Percentiles rank a stretch among this genome's conserved stretches.
Conservation (phyloP, 768 basidiomycete genomes). For the Agrocybe pediades region DNA sequence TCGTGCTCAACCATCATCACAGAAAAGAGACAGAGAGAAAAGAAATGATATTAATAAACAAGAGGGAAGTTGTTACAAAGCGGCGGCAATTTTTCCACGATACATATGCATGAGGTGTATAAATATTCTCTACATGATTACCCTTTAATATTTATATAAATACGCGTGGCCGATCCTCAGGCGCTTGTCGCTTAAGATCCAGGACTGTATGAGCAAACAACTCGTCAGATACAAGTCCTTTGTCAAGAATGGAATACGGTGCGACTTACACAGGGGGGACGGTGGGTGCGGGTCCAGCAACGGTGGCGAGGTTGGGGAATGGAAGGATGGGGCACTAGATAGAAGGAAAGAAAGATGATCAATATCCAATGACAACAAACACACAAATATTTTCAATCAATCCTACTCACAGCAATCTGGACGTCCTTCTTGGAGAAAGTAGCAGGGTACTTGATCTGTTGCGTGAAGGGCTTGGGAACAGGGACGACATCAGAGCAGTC, state of each 20-base stretch:
- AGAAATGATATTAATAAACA: no score
- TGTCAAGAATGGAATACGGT: background rate
- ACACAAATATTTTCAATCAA: background rate
- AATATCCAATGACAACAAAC: background rate
- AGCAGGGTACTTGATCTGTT: conserved; percentile 20
- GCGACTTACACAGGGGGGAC: conserved; percentile 15
- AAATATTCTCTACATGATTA: no score
- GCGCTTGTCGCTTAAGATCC: conserved; percentile 3
- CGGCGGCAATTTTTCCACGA: no score
- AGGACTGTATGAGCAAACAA: background rate
- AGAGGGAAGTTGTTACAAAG: no score
- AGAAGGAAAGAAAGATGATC: background rate
- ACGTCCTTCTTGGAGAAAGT: conserved; percentile 19
- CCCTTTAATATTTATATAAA: no score
- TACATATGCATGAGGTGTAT: no score
- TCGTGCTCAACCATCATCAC: no score
- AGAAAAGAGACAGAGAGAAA: no score
- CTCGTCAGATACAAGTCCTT: background rate
- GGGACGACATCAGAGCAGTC: conserved; percentile 36
- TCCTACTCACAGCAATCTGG: conserved; percentile 16
- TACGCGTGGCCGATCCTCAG: background rate
- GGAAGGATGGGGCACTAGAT: conserved; percentile 14
- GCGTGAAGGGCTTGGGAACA: conserved; percentile 12
- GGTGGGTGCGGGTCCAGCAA: conserved; percentile 18
- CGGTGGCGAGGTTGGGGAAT: conserved; percentile 18